Conservation (phyloP, 1,139 yeast genomes). For the Debaryomyces nepalensis region DNA sequence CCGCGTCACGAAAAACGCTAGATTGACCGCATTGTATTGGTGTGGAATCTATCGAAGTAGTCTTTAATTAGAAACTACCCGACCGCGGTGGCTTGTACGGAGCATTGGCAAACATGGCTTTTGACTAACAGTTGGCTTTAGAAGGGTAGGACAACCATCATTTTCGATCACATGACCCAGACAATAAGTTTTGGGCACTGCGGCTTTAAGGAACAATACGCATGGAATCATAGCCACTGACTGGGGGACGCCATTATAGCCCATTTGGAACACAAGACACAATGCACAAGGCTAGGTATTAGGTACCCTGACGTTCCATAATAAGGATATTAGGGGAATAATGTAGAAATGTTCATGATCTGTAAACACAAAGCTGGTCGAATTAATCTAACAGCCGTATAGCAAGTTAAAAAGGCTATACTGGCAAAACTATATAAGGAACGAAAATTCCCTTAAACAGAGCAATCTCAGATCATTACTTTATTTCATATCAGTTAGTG, state of each 20-base stretch:
- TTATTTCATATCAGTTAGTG: constrained; percentile 1
- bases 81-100: constrained; percentile 1
- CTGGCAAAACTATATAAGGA: constrained; percentile 10
- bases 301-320: constrained; percentile 10
- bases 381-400: constrained; percentile 7
- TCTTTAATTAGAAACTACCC: neutral
- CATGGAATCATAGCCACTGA: constrained; percentile 6
- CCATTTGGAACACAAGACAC: neutral
- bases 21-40: neutral
- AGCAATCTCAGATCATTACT: neutral
- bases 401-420: constrained; percentile 6
- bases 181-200: constrained; percentile 7
- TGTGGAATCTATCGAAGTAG: neutral
- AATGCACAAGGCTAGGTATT: constrained; percentile 4
- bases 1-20: neutral
- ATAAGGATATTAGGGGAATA: constrained; percentile 7
- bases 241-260: neutral
- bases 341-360: constrained; percentile 5
- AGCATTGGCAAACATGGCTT: neutral
- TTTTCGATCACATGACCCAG: neutral
- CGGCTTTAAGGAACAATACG: neutral
- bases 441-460: neutral
- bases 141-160: neutral
- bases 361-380: constrained; percentile 12
- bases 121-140: neutral